phyloP scores from a whole-genome alignment of 1,139 yeast species.

The Candida sp. region DNA sequence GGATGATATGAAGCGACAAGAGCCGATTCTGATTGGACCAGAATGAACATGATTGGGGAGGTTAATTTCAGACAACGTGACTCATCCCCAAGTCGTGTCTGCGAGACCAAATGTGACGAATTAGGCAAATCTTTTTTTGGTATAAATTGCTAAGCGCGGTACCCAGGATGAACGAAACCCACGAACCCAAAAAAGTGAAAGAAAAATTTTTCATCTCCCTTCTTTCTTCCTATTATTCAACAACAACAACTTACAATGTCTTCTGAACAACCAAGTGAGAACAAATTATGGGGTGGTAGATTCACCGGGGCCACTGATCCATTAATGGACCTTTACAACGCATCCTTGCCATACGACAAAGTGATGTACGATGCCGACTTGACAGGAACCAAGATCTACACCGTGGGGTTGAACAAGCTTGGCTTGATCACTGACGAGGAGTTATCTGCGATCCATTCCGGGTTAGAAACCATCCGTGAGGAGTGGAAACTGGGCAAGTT shows the following conservation, averaged over 20 bases:
- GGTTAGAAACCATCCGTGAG: conserved; percentile 66
- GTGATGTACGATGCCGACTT: conserved; percentile 94
- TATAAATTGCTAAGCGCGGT: conserved; percentile 1
- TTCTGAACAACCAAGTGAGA: conserved; percentile 49
- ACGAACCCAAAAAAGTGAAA: too few relatives aligned
- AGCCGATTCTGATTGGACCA: too few relatives aligned
- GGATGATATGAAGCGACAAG: too few relatives aligned
- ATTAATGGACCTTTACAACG: conserved; percentile 95
- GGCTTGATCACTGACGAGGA: conserved; percentile 78
- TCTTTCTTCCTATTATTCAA: not conserved
- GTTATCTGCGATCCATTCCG: conserved; percentile 77
- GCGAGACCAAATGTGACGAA: too few relatives aligned
- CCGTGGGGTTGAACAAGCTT: conserved; percentile 80
- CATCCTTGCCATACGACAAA: conserved; percentile 95
- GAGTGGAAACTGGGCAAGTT: conserved; percentile 86
- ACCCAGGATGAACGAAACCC: too few relatives aligned
- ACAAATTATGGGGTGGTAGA: conserved; percentile 98
- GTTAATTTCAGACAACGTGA: too few relatives aligned
- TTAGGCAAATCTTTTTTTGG: too few relatives aligned
- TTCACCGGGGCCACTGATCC: conserved; percentile 98
- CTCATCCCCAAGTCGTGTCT: too few relatives aligned
- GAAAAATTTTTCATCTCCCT: not conserved
- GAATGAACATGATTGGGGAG: too few relatives aligned
- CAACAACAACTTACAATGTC: conserved; percentile 1
- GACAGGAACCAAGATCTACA: conserved; percentile 93